Conservation (phyloP, 2,329 filamentous ascomycete genomes). For the Penicillium sp. region DNA sequence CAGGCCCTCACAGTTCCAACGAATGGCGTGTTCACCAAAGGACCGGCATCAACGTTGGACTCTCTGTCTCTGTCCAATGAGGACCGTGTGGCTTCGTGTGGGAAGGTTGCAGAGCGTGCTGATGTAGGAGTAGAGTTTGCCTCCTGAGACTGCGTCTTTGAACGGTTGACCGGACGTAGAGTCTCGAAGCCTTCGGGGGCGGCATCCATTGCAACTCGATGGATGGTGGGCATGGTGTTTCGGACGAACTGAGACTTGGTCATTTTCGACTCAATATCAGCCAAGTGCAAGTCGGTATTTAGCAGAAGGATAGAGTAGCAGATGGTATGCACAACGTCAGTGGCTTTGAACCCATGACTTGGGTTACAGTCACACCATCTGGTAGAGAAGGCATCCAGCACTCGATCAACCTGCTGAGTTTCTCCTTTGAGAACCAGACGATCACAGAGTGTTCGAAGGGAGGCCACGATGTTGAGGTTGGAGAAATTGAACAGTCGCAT, state of each 20-base stretch:
- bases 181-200: constrained; percentile 67
- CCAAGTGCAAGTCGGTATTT: constrained; percentile 93
- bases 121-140: constrained; percentile 19
- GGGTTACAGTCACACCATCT: constrained; percentile 94
- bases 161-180: constrained; percentile 41
- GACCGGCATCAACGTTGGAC: constrained; percentile 52
- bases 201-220: constrained; percentile 73
- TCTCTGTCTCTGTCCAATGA: constrained; percentile 26
- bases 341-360: constrained; percentile 87
- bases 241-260: constrained; percentile 91
- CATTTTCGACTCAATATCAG: constrained; percentile 96
- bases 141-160: constrained; percentile 45
- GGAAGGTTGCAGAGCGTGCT: constrained; percentile 24
- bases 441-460: constrained; percentile 78
- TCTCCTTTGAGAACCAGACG: constrained; percentile 84
- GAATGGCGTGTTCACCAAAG: constrained; percentile 76
- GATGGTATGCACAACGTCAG: constrained; percentile 92
- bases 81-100: constrained; percentile 13
- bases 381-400: constrained; percentile 83
- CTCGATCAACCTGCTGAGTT: constrained; percentile 94
- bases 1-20: constrained; percentile 75
- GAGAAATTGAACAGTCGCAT: constrained; percentile 91
- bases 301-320: constrained; percentile 94
- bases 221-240: constrained; percentile 91
- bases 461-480: constrained; percentile 75